Conservation (phyloP, 2,329 filamentous ascomycete genomes). For the Pseudonectria foliicola region DNA sequence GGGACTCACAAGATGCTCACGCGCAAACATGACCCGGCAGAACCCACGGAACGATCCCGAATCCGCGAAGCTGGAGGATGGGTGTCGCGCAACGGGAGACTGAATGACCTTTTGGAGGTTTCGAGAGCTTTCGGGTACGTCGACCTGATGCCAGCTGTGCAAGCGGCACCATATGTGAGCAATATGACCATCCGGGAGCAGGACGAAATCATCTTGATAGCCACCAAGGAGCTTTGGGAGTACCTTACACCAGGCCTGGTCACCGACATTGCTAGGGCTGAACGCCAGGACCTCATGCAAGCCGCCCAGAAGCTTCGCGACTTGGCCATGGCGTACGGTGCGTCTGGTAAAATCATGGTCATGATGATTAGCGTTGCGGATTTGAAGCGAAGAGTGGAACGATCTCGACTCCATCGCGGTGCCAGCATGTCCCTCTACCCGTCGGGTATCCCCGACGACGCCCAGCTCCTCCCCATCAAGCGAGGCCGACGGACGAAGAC, state of each 20-base stretch:
- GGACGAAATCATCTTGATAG: constrained; percentile 89
- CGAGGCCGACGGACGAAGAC: constrained; percentile 57
- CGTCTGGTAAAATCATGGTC: constrained; percentile 93
- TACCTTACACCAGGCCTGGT: constrained; percentile 84
- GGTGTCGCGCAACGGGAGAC: constrained; percentile 86
- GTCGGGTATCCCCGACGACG: constrained; percentile 64
- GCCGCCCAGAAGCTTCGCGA: constrained; percentile 92
- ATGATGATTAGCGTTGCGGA: constrained; percentile 96
- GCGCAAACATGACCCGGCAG: constrained; percentile 86
- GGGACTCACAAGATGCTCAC: constrained; percentile 79
- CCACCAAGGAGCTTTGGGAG: constrained; percentile 91
- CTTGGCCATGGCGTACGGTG: constrained; percentile 90
- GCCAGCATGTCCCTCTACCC: constrained; percentile 82
- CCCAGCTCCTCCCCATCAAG: constrained; percentile 54
- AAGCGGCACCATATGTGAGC: constrained; percentile 79
- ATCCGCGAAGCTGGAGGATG: constrained; percentile 93
- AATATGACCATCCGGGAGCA: constrained; percentile 75
- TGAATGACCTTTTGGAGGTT: constrained; percentile 87
- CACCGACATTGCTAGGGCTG: constrained; percentile 82
- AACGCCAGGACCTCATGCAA: constrained; percentile 85
- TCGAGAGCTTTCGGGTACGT: constrained; percentile 94
- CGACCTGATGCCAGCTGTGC: constrained; percentile 84
- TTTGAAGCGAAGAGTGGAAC: constrained; percentile 73
- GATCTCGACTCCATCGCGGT: constrained; percentile 64
- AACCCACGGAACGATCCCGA: constrained; percentile 72